Base-by-base conservation (phyloP, 768 basidiomycete genomes). In the Cystofilobasidium capitatum region DNA sequence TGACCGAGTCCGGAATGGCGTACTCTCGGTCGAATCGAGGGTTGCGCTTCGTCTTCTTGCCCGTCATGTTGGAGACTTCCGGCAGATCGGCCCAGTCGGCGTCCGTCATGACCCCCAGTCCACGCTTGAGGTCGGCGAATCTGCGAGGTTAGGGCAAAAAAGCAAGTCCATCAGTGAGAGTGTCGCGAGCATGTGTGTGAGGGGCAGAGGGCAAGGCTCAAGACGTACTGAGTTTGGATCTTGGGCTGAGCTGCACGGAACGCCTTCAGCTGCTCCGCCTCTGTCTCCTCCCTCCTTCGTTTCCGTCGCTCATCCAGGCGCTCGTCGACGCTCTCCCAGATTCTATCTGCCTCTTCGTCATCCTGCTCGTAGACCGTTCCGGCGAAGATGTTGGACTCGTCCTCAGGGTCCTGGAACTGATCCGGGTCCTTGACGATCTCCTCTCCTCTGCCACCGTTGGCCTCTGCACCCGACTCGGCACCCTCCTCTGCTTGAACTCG, bases 301-400 rank as follows among this genome's bases (percentile, higher is more conserved):
- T 84, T 83, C 73, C 96, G 79, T 70, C 96, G 81, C 45, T 86
- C 82, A 75, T 97, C 94, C 88, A 99, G 93, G 35, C 85, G 85
- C 49, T 84, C 81, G 73, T 97, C 93, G 0, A 97, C 93, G n/a
- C 80, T 73, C 31, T 96, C 94, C 75, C 94, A 99, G 61, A 96
- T 96, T 75, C 68, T 83, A 77, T 98, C 94, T 0, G 94, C 96
- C 76, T 98, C 96, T 72, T 97, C 93, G 70, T 99, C 96, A 71
- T 98, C 96, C 65, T 88, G 87, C 76, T 99, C 93, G 75, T 99
- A 97, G 0, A 90, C 89, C 12, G 88, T 93, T 16, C 93, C 92
- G 5, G 92, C 89, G 75, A 99, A 98, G 8, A 98, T 82, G 31
- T 94, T 94, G 71, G 86, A 87, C 79, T 98, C 93, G 76, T 97